These are phyloP conservation scores for Phytophthora parvispora DNA, from an alignment of 352 stramenopile genomes.

Conservation along the genomic window DNA sequence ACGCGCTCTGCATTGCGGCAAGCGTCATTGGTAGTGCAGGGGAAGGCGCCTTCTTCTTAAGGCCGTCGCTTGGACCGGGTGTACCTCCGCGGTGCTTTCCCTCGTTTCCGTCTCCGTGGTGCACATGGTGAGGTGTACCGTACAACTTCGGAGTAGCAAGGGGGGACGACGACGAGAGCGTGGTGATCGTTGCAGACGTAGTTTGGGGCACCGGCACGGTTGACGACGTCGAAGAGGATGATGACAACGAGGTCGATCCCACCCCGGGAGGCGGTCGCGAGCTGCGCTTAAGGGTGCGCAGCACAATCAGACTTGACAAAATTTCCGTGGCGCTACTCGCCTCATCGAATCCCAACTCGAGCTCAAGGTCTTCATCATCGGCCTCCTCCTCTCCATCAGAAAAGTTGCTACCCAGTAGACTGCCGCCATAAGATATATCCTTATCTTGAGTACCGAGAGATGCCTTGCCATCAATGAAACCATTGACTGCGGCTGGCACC, in stretches of 20 bases:
- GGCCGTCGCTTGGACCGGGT: slow-evolving; percentile 27
- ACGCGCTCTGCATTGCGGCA: slow-evolving; percentile 37
- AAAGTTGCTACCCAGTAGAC: slow-evolving; percentile 42
- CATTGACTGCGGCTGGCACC: slow-evolving; percentile 26
- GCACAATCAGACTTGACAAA: slow-evolving; percentile 81
- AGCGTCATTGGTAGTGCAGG: slow-evolving; percentile 26
- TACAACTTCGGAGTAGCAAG: slow-evolving; percentile 43
- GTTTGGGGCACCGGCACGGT: slow-evolving; percentile 33
- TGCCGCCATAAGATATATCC: slow-evolving; percentile 37
- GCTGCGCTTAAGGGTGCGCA: slow-evolving; percentile 74
- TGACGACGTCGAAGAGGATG: slow-evolving; percentile 47
- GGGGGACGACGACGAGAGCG: slow-evolving; percentile 44
- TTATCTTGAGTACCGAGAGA: slow-evolving; percentile 21
- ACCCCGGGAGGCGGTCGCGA: slow-evolving; percentile 50
- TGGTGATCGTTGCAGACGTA: slow-evolving; percentile 41
- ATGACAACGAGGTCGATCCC: slow-evolving; percentile 58
- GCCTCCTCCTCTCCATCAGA: slow-evolving; percentile 40
- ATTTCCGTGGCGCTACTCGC: slow-evolving; percentile 82
- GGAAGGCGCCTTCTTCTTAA: slow-evolving; percentile 28
- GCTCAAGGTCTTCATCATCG: slow-evolving; percentile 66
- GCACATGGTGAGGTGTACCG: slow-evolving; percentile 35
- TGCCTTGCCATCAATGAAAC: slow-evolving; percentile 29
- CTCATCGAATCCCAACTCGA: slow-evolving; percentile 76
- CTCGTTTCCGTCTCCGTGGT: slow-evolving; percentile 30
- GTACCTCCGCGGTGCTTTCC: slow-evolving; percentile 32